Base-by-base conservation (phyloP, 2,329 filamentous ascomycete genomes). In the Coniella vitis region DNA sequence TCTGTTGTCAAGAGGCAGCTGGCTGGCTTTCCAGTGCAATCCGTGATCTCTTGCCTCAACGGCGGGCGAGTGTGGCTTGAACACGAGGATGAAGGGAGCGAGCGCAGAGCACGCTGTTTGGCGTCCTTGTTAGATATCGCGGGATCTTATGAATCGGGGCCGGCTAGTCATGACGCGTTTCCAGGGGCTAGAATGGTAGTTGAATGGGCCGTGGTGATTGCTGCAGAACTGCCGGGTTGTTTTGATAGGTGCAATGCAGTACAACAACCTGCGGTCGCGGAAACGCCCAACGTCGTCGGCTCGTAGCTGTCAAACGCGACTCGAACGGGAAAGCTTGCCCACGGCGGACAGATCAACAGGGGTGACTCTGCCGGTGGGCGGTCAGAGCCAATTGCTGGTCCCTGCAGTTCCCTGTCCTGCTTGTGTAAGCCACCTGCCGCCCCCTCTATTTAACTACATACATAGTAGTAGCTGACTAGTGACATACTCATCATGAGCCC, bases 241-340 rank as follows among this genome's bases (percentile, higher is more conserved):
- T 22, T 32, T 25, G 40, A 16, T 12, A 16, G 16, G 12, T 31
- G 10, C 31, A 20, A 14, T 36, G 10, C 13, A n/a, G 38, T 32
- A 1, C 22, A 32, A 19, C n/a, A n/a, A n/a, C n/a, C 12, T 31
- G 25, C 25, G 16, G 16, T 32, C 40, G 40, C 40, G 40, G 40
- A 29, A 42, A 29, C 25, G 25, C 25, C 25, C 25, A 29, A 29
- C 25, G 25, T 29, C 40, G 40, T 42, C 37, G 31, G 38, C 31
- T 43, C 40, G 40, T 29, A 20, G 32, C 42, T 35, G 25, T 44
- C 37, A 40, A n/a, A 51, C 49, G 49, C 49, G 49, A 48, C 38
- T 48, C 45, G 41, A 31, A 35, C 22, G 39, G 38, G 20, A 42
- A 34, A 35, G 38, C 40, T 45, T 42, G 21, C 39, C 39, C 39